Evolutionary conservation across 371 early-diverging fungal species (phyloP), one percentile per base, ranked within the genome.

Genomic region (Fennellomyces sp.): DNA sequence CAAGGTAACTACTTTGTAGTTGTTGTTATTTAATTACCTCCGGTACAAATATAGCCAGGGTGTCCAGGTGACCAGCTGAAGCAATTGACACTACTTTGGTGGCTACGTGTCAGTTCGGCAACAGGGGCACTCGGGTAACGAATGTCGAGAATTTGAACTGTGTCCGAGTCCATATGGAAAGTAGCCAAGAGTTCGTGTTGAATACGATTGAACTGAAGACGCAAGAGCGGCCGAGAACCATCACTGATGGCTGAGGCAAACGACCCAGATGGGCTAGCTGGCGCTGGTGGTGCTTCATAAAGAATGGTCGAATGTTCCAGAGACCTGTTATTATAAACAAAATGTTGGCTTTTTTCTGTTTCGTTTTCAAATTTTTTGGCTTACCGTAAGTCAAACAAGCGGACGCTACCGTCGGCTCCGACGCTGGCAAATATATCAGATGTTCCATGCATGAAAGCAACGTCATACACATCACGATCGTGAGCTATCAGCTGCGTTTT

Each of bases 401-500:
- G 86, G n/a, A 98, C 91, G 13, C 92, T 92, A 0, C 98, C 98
- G 72, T 98, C 98, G 2, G 95, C 97, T 12, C 98, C 97, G 3
- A 94, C 97, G 60, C 93, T 92, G 0, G 92, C 97, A 87, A 98
- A 98, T n/a, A 92, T 88, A 62, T 97, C 91, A 11, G 86, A 72
- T 19, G 89, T 88, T 38, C 89, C 89, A 35, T 89, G 80, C 45
- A 92, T 88, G 73, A 96, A 98, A 2, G 93, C 88, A 26, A 97
- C 97, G 69, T 98, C 98, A 74, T 89, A 97, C 10, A 98, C 97
- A 62, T 97, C 97, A 60, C 88, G 86, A 70, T 98, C 98, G 70
- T 98, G 98, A 0, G 98, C 98, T 76, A 98, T 97, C 39, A 98
- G 81, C 66, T 97, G 97, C 2, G 98, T 96, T 67, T 95, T 98